Conservation (phyloP, 148 eudicot genomes). For the Silene conica region DNA sequence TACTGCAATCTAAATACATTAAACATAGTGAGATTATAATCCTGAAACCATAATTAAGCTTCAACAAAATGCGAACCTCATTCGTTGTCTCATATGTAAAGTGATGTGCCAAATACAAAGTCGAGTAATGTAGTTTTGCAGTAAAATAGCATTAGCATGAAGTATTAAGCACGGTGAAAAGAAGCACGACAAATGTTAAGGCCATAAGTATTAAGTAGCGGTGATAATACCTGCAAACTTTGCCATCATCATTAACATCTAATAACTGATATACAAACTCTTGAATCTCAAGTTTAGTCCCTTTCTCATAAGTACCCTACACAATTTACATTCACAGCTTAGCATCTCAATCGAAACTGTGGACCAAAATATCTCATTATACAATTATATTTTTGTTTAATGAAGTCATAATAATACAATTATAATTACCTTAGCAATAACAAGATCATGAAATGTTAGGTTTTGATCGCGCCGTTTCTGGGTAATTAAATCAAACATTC, state of each 20-base stretch:
- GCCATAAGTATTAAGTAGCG: too few species aligned
- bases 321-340: not conserved
- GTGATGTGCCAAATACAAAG: not conserved
- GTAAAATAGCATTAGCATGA: not conserved
- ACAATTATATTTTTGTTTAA: too few species aligned
- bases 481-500: slow-evolving; percentile 70
- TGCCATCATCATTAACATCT: slow-evolving; percentile 69
- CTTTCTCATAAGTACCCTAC: slow-evolving; percentile 91
- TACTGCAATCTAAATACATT: not conserved
- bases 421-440: slow-evolving; percentile 74
- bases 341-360: slow-evolving; percentile 1
- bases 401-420: not conserved
- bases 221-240: slow-evolving; percentile 51
- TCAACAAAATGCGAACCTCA: not conserved
- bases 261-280: slow-evolving; percentile 64
- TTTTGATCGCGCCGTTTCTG: slow-evolving; percentile 62
- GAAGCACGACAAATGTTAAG: too few species aligned
- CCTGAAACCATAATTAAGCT: too few species aligned
- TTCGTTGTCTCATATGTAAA: not conserved
- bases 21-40: too few species aligned
- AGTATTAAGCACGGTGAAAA: too few species aligned
- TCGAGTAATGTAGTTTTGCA: not conserved
- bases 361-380: not conserved
- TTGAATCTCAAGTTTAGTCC: slow-evolving; percentile 77
- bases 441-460: slow-evolving; percentile 75